Conservation (phyloP, 2,329 filamentous ascomycete species). For the Penicillium oxalicum region DNA sequence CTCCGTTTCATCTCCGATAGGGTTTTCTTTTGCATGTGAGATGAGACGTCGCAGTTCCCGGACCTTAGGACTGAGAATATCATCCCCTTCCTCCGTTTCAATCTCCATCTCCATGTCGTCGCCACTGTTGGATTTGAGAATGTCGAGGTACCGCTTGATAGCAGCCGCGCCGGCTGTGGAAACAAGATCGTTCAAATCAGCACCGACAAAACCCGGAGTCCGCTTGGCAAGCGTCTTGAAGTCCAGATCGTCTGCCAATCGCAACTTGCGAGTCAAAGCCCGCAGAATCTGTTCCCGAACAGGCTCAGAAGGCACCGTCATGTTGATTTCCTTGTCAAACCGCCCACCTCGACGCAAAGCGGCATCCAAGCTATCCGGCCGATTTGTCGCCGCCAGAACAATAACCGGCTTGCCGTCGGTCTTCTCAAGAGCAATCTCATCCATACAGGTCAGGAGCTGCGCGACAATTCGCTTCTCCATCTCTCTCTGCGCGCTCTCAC, state of each 20-base stretch:
- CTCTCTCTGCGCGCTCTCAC: constrained; percentile 75
- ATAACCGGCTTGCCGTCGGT: constrained; percentile 74
- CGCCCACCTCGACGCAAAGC: constrained; percentile 66
- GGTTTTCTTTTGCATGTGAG: constrained; percentile 47
- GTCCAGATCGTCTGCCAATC: constrained; percentile 64
- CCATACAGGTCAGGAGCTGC: constrained; percentile 81
- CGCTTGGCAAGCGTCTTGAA: constrained; percentile 68
- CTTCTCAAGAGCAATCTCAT: constrained; percentile 66
- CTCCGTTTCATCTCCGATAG: constrained; percentile 50
- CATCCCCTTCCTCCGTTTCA: constrained; percentile 31
- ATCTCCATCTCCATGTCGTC: constrained; percentile 46
- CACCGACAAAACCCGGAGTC: constrained; percentile 89
- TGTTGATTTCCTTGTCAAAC: constrained; percentile 79
- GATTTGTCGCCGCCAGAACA: constrained; percentile 84
- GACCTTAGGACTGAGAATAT: constrained; percentile 35
- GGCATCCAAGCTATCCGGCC: constrained; percentile 78
- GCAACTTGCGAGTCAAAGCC: constrained; percentile 62
- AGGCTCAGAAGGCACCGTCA: constrained; percentile 75
- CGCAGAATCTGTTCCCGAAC: constrained; percentile 73
- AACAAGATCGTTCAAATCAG: constrained; percentile 71
- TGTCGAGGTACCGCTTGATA: constrained; percentile 55
- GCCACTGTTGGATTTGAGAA: constrained; percentile 44
- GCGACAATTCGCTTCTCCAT: constrained; percentile 84
- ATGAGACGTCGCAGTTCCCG: constrained; percentile 49
- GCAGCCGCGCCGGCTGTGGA: constrained; percentile 59